Percentiles rank a stretch among this genome's conserved stretches.
Conservation (phyloP, 2,329 filamentous ascomycete genomes). For the Phialophora expanda region DNA sequence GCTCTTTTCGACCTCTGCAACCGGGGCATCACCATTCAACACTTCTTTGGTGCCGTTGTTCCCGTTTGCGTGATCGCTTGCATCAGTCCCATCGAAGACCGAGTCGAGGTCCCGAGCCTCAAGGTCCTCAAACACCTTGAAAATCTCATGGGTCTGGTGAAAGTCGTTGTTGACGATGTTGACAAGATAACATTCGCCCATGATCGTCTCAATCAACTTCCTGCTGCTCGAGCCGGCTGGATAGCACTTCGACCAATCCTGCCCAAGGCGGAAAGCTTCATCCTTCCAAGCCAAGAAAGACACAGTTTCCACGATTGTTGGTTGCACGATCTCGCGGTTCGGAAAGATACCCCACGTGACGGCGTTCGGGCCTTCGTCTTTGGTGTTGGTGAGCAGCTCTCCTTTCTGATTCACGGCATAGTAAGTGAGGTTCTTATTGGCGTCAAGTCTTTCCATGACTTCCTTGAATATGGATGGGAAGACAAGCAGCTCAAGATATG, state of each 20-base stretch:
- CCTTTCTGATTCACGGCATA: conserved; percentile 89
- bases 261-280: conserved; percentile 89
- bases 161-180: conserved; percentile 99
- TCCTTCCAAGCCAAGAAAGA: conserved; percentile 99
- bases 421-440: conserved; percentile 83
- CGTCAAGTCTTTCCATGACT: conserved; percentile 76
- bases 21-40: conserved; percentile 28
- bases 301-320: conserved; percentile 97
- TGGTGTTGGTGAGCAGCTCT: conserved; percentile 81
- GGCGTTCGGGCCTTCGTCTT: conserved; percentile 88
- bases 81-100: conserved; percentile 35
- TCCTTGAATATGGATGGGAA: conserved; percentile 78
- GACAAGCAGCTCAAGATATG: conserved; percentile 90
- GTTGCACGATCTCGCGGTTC: conserved; percentile 98
- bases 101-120: conserved; percentile 68
- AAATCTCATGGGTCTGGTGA: conserved; percentile 80
- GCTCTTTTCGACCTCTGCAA: conserved; percentile 23
- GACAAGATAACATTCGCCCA: conserved; percentile 90
- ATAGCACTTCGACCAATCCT: conserved; percentile 94
- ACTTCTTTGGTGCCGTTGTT: conserved; percentile 20
- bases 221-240: conserved; percentile 76
- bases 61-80: conserved; percentile 24
- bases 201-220: conserved; percentile 77
- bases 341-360: conserved; percentile 99
- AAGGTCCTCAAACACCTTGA: conserved; percentile 82